Conservation (phyloP, 768 basidiomycete species). For the Rhodotorula sphaerocarpa region DNA sequence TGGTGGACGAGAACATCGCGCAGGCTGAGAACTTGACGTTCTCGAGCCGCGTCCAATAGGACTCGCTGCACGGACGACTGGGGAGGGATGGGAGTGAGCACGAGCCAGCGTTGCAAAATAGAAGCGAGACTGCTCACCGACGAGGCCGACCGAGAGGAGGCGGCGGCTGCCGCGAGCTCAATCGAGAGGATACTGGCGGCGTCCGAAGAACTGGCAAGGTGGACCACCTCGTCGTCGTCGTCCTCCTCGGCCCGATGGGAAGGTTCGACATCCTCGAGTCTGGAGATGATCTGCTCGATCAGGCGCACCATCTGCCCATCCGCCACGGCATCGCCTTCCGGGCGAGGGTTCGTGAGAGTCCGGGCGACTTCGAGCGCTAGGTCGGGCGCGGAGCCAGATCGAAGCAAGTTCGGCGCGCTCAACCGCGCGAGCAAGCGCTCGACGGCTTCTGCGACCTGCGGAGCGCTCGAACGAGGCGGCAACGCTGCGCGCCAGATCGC, state of each 20-base stretch:
- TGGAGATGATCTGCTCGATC: slow-evolving; percentile 16
- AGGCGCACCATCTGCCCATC: slow-evolving; percentile 5
- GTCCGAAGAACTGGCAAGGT: slow-evolving; percentile 19
- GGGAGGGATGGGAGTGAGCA: too few species aligned
- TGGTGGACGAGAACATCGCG: background rate
- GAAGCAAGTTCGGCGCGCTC: too few species aligned
- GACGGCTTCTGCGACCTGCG: slow-evolving; percentile 17
- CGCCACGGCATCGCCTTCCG: too few species aligned
- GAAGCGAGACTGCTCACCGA: background rate
- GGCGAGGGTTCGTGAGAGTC: too few species aligned
- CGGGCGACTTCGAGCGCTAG: too few species aligned
- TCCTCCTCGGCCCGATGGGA: background rate
- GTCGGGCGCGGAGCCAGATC: too few species aligned
- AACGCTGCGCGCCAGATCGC: slow-evolving; percentile 58
- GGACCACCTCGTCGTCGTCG: slow-evolving; percentile 2
- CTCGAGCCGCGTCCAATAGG: too few species aligned
- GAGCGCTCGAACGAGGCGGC: slow-evolving; percentile 18
- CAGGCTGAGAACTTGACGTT: background rate
- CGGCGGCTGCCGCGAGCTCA: slow-evolving; percentile 17
- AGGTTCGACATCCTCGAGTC: background rate
- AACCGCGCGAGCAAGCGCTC: background rate
- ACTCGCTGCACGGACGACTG: too few species aligned
- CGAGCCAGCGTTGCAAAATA: background rate
- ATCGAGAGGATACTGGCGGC: slow-evolving; percentile 8
- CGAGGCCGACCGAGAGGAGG: background rate